Evolutionary conservation across 805 yeast species (phyloP).

Genomic region (Hemisphaericaspora nanyangensis): DNA sequence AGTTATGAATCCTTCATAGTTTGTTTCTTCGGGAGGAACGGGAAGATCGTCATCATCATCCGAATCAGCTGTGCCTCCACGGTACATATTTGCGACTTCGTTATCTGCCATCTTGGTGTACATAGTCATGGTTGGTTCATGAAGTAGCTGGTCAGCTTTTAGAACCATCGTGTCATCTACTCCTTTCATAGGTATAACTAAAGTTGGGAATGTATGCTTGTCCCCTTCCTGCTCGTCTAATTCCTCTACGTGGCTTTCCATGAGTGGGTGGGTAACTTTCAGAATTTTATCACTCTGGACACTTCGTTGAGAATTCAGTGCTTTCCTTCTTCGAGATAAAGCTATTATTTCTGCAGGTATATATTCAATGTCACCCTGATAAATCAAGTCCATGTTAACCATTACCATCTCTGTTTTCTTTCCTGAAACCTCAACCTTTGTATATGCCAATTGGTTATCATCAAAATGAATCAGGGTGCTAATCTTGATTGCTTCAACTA

Average conservation of each 20-base stretch:
- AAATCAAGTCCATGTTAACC: conserved; percentile 56
- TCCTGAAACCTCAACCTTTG: conserved; percentile 46
- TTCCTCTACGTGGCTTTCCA: background rate
- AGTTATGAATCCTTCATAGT: conserved; percentile 45
- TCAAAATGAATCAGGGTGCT: conserved; percentile 2
- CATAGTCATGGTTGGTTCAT: conserved; percentile 77
- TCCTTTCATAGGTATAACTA: conserved; percentile 46
- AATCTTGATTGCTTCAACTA: background rate
- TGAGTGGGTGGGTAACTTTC: background rate
- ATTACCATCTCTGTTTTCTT: conserved; percentile 58
- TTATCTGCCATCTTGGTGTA: conserved; percentile 71
- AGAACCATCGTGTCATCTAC: conserved; percentile 13
- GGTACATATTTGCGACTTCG: conserved; percentile 71
- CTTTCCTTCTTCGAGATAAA: conserved; percentile 28
- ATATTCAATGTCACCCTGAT: conserved; percentile 49
- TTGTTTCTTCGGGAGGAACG: conserved; percentile 15
- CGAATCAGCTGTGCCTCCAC: background rate
- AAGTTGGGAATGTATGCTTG: conserved; percentile 15
- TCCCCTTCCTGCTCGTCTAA: background rate
- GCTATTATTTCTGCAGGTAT: conserved; percentile 67
- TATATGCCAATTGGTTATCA: conserved; percentile 4
- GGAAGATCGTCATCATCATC: background rate
- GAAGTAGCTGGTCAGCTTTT: conserved; percentile 8
- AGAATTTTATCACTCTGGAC: background rate
- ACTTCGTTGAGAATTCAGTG: background rate